Evolutionary conservation across 345 rosid genomes (phyloP).

Genomic region (Microthlaspi erraticum): DNA sequence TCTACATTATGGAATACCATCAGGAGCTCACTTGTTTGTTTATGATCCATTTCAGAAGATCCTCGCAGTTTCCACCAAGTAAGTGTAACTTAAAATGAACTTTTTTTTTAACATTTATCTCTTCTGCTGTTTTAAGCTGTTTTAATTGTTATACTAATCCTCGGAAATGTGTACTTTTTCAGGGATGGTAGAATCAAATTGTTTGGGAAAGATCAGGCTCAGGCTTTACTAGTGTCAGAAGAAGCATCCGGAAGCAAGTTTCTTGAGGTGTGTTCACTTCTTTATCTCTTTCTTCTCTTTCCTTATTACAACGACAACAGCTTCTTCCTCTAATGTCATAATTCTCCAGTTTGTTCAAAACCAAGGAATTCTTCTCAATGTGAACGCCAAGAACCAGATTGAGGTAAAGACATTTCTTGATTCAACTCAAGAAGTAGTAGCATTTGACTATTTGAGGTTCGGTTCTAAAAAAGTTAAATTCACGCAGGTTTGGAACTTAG

Average conservation of each 20-base stretch:
- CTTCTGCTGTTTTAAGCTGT: neutral
- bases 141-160: neutral
- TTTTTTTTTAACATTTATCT: neutral
- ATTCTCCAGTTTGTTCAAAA: constrained; percentile 67
- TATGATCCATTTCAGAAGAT: constrained; percentile 69
- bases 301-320: neutral
- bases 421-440: neutral
- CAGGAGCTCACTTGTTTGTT: constrained; percentile 68
- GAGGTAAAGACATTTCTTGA: constrained; percentile 62
- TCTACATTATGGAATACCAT: constrained; percentile 87
- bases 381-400: constrained; percentile 67
- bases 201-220: constrained; percentile 76
- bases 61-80: constrained; percentile 81
- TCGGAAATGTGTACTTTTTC: neutral
- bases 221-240: constrained; percentile 65
- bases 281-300: constrained; percentile 21
- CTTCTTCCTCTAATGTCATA: neutral
- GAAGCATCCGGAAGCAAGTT: constrained; percentile 70
- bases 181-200: constrained; percentile 91
- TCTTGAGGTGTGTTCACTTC: constrained; percentile 68
- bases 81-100: constrained; percentile 12
- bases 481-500: constrained; percentile 84
- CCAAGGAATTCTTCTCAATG: constrained; percentile 76
- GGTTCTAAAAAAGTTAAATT: constrained; percentile 29
- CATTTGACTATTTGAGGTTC: neutral